A percentile compares a stretch with the other conserved stretches of the same genome.
These are phyloP conservation scores for Pythium biforme DNA, from an alignment of 352 stramenopile species.

Conservation along the genomic window DNA sequence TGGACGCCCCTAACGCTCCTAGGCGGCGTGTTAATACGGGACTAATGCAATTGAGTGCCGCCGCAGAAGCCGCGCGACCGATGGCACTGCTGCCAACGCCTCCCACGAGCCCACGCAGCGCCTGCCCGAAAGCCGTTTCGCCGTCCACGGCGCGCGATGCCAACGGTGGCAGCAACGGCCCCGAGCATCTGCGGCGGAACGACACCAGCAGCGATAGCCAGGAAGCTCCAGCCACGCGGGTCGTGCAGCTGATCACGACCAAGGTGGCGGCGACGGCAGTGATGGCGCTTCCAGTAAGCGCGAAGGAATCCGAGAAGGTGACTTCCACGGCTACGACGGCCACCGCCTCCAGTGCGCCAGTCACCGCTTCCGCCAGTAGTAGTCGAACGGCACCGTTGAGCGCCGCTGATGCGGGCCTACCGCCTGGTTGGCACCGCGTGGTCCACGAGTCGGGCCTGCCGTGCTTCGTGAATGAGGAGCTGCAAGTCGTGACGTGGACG, in stretches of 20 bases:
- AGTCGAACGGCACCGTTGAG: background rate
- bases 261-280: background rate
- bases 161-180: background rate
- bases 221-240: background rate
- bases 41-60: slow-evolving; percentile 57
- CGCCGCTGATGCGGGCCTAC: slow-evolving; percentile 35
- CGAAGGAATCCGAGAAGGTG: background rate
- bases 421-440: slow-evolving; percentile 60
- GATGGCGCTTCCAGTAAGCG: background rate
- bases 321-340: background rate
- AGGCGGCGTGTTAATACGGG: slow-evolving; percentile 15
- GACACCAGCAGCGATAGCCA: background rate
- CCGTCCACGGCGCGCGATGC: background rate
- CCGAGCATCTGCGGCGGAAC: background rate
- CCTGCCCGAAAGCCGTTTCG: background rate
- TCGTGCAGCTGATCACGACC: slow-evolving; percentile 17
- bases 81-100: slow-evolving; percentile 6
- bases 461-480: slow-evolving; percentile 62
- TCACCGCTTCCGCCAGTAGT: background rate
- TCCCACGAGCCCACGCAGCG: background rate
- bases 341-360: background rate
- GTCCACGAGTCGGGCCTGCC: slow-evolving; percentile 63
- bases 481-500: slow-evolving; percentile 67
- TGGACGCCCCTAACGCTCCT: background rate
- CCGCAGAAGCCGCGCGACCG: slow-evolving; percentile 24